These are phyloP conservation scores for Ajuga chamaepitys DNA, from an alignment of 257 asterid species.

Conservation along the genomic window DNA sequence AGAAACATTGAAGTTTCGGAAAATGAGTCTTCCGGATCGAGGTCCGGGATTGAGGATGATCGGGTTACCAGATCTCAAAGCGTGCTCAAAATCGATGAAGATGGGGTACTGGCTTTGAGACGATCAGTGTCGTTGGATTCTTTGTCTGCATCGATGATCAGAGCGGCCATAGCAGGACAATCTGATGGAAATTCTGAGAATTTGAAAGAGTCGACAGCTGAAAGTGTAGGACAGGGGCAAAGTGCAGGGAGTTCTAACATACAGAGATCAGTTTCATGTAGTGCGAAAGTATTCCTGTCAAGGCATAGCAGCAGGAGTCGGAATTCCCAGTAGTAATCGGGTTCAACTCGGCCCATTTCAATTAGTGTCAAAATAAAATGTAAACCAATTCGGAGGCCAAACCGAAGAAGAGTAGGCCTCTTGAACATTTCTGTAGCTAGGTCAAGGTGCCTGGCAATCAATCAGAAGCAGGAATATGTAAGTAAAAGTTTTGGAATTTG, in stretches of 20 bases:
- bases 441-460: not conserved
- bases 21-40: conserved; percentile 6
- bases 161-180: conserved; percentile 17
- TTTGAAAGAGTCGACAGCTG: conserved; percentile 1
- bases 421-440: not conserved
- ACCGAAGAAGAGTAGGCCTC: conserved; percentile 33
- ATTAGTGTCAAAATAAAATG: conserved; percentile 1
- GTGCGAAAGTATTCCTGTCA: conserved; percentile 37
- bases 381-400: conserved; percentile 14
- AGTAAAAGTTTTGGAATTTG: conserved; percentile 20
- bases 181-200: conserved; percentile 14
- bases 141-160: conserved; percentile 28
- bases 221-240: conserved; percentile 9
- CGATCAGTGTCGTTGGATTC: conserved; percentile 57
- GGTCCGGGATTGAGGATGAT: conserved; percentile 18
- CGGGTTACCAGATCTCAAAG: not conserved
- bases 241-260: conserved; percentile 20
- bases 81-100: conserved; percentile 10
- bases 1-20: conserved; percentile 6
- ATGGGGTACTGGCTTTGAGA: conserved; percentile 32
- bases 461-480: conserved; percentile 13
- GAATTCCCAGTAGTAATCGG: conserved; percentile 6
- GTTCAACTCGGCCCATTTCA: not conserved
- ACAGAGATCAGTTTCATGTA: conserved; percentile 56
- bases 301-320: conserved; percentile 29